A percentile compares a stretch with the other conserved stretches of the same genome.
Evolutionary conservation across 208 protist genomes (phyloP).

Genomic region (Acanthamoeba lugdunensis): DNA sequence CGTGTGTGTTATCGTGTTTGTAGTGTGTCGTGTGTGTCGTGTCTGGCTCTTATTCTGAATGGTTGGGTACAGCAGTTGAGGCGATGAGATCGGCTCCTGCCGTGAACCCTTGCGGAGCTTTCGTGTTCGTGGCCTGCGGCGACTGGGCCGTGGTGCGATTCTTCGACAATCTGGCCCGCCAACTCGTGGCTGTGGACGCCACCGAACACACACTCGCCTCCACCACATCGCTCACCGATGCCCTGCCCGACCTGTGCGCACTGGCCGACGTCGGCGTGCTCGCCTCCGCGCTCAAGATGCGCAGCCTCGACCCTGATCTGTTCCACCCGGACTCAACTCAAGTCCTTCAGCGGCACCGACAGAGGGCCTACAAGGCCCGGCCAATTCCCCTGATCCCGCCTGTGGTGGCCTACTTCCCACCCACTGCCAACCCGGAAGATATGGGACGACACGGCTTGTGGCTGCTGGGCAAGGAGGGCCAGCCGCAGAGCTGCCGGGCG

Average conservation of each 20-base stretch:
- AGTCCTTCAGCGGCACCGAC: background rate
- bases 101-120: background rate
- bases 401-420: conserved; percentile 18
- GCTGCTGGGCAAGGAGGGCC: background rate
- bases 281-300: background rate
- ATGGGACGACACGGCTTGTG: background rate
- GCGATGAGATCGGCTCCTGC: background rate
- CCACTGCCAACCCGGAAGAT: background rate
- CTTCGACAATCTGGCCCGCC: background rate
- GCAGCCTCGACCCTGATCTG: conserved; percentile 34
- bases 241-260: background rate
- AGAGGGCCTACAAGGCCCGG: background rate
- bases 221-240: background rate
- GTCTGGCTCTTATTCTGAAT: too few relatives aligned
- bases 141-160: background rate
- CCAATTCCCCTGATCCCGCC: background rate
- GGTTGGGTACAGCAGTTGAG: background rate
- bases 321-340: background rate
- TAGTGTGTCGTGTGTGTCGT: too few relatives aligned
- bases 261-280: background rate
- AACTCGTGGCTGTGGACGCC: background rate
- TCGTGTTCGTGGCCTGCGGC: background rate
- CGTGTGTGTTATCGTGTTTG: too few relatives aligned
- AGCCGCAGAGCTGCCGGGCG: background rate
- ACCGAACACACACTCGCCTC: background rate